phyloP scores from a whole-genome alignment of 2,329 filamentous ascomycete species.

The Huntiella abstrusa region DNA sequence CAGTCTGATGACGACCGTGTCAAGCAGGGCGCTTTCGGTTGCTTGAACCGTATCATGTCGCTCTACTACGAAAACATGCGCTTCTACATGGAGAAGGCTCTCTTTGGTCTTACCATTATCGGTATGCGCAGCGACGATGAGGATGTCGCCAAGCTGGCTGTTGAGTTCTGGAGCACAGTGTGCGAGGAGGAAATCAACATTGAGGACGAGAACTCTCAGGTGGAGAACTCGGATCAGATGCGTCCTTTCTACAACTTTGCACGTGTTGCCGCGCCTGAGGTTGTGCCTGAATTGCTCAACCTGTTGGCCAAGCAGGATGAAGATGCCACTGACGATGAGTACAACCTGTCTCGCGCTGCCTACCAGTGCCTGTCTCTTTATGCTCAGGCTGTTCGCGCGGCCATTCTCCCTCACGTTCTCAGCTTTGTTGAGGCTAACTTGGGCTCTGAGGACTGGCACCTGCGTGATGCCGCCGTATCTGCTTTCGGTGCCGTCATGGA shows the following conservation, averaged over 20 bases:
- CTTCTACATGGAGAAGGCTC: constrained; percentile 99
- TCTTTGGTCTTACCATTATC: constrained; percentile 91
- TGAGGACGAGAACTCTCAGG: constrained; percentile 68
- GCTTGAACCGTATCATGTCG: constrained; percentile 94
- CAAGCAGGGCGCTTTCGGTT: constrained; percentile 90
- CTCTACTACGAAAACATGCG: constrained; percentile 99
- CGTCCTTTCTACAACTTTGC: constrained; percentile 93
- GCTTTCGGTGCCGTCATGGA: constrained; percentile 99
- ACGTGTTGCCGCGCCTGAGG: constrained; percentile 77
- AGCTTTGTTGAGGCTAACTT: constrained; percentile 84
- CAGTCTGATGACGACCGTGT: constrained; percentile 82
- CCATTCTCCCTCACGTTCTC: constrained; percentile 72
- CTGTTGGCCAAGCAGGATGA: constrained; percentile 95
- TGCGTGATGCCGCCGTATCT: constrained; percentile 85
- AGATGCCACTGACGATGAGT: constrained; percentile 90
- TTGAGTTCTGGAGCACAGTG: constrained; percentile 99
- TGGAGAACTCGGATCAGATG: constrained; percentile 64
- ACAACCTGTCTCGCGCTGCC: constrained; percentile 84
- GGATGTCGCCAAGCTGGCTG: constrained; percentile 91
- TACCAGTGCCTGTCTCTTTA: constrained; percentile 96
- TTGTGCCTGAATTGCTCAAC: constrained; percentile 75
- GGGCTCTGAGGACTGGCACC: constrained; percentile 81
- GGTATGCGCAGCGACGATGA: constrained; percentile 98
- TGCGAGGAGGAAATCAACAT: constrained; percentile 97
- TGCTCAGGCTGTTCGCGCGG: constrained; percentile 70